Percentiles rank a stretch among this genome's conserved stretches.
Conservation (phyloP, 1,284 basidiomycete genomes). For the Tilletia walkeri region DNA sequence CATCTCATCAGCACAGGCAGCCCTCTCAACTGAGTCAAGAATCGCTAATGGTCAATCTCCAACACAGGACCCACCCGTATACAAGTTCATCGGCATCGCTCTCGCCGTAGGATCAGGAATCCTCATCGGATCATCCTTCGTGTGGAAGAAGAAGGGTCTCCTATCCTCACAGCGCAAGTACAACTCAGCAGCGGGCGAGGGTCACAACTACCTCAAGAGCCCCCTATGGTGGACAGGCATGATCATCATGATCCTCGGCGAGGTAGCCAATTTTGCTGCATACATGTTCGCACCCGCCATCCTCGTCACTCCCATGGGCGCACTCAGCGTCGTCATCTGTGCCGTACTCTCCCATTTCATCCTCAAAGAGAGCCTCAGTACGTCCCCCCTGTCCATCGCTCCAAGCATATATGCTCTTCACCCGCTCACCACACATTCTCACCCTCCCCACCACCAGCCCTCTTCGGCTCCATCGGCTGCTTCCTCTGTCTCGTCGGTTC, state of each 20-base stretch:
- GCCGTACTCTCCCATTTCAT: constrained; percentile 90
- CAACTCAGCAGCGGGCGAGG: constrained; percentile 74
- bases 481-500: constrained; percentile 82
- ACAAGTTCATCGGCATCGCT: constrained; percentile 65
- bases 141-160: constrained; percentile 78
- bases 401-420: constrained; percentile 5
- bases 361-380: constrained; percentile 76
- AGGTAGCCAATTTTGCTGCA: constrained; percentile 56
- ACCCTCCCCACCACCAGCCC: constrained; percentile 3
- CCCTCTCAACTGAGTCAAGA: constrained; percentile 38
- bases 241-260: constrained; percentile 44
- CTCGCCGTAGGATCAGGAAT: constrained; percentile 80
- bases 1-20: constrained; percentile 42
- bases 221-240: constrained; percentile 54
- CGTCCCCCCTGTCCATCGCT: constrained; percentile 54
- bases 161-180: constrained; percentile 57
- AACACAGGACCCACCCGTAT: constrained; percentile 48
- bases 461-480: constrained; percentile 66
- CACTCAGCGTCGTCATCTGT: constrained; percentile 90
- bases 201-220: constrained; percentile 77
- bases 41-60: constrained; percentile 29
- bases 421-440: constrained; percentile 5
- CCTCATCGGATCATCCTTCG: constrained; percentile 86
- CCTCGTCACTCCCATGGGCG: constrained; percentile 91
- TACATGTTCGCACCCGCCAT: constrained; percentile 88